These are phyloP conservation scores for Hibiscus trionum DNA, from an alignment of 345 rosid species.

Conservation along the genomic window DNA sequence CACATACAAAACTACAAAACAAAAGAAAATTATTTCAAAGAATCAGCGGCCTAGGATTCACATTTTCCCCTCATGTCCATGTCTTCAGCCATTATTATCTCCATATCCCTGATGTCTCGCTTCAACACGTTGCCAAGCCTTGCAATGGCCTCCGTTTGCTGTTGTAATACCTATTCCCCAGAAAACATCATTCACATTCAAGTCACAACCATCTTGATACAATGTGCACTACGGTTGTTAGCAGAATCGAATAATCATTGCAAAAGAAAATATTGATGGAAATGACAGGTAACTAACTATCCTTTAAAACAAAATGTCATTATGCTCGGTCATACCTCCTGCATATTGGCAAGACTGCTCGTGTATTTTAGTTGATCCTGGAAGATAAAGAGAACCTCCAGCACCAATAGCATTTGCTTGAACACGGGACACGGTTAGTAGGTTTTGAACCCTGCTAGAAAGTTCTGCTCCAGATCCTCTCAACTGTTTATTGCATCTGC, in stretches of 20 bases:
- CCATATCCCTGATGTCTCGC: slow-evolving; percentile 47
- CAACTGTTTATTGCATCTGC: slow-evolving; percentile 43
- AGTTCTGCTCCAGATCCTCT: slow-evolving; percentile 97
- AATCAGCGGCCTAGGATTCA: slow-evolving; percentile 17
- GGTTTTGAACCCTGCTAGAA: slow-evolving; percentile 82
- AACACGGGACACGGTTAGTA: slow-evolving; percentile 58
- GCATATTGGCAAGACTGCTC: slow-evolving; percentile 95
- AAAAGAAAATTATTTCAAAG: background rate
- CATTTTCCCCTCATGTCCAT: slow-evolving; percentile 34
- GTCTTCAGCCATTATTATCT: slow-evolving; percentile 84
- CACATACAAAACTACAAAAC: background rate
- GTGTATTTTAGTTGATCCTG: slow-evolving; percentile 90
- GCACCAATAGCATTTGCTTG: slow-evolving; percentile 59
- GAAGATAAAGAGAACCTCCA: slow-evolving; percentile 63
- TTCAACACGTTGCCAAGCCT: slow-evolving; percentile 47
- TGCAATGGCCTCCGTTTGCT: slow-evolving; percentile 84
- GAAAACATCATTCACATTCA: background rate
- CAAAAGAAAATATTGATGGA: too few species aligned
- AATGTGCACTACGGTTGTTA: background rate
- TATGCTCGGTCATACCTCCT: slow-evolving; percentile 46
- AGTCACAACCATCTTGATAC: background rate
- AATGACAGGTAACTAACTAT: too few species aligned
- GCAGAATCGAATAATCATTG: too few species aligned
- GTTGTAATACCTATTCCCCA: slow-evolving; percentile 58
- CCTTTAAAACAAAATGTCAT: too few species aligned